Evolutionary conservation across 139 green algal genomes (phyloP), one percentile per base, ranked within the genome.

Genomic region (Raphidocelis subcapitata): DNA sequence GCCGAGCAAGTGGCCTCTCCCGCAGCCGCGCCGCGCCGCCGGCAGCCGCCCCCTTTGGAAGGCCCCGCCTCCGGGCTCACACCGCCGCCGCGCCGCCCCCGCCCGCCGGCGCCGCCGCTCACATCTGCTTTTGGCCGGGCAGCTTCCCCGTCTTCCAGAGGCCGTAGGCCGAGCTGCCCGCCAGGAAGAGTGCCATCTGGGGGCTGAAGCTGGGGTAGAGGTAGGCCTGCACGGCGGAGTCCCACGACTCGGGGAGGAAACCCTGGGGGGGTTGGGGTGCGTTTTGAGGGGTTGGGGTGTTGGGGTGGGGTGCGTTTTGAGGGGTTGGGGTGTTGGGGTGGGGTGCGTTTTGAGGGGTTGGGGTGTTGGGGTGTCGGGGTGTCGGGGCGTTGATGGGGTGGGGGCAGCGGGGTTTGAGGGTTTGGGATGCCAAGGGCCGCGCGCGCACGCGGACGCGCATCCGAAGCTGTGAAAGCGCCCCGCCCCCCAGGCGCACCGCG

Each of bases 131-230:
- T 60, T 76, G 65, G 5, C 78, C 78, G 2, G 78, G 78, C 67
- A 84, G 73, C 77, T 84, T 83, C 46, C 81, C 81, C 16, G 73
- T 86, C 73, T 86, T 86, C 51, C 29, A 83, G n/a, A 86, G 65
- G 12, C 81, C 72, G n/a, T 78, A 78, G 2, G 41, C 35, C 28
- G 72, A 78, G 29, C 61, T 72, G 61, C 66, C 63, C n/a, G 62
- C 73, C 55, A 79, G 55, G 44, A 79, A 79, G 44, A 74, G 37
- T 55, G 68, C 37, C 65, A 79, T 73, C 35, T 73, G 64, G 20
- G 73, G 73, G 26, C 63, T 69, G 37, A 56, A 79, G 65, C 49
- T 68, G 14, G 73, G 73, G 56, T 79, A 79, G 21, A 79, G 47
- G 21, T 49, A 28, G 18, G 73, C 65, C 55, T 63, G 29, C 1